Evolutionary conservation across 1,284 basidiomycete species (phyloP), one percentile per base, ranked within the genome.

Genomic region (Coniferiporia weirii): DNA sequence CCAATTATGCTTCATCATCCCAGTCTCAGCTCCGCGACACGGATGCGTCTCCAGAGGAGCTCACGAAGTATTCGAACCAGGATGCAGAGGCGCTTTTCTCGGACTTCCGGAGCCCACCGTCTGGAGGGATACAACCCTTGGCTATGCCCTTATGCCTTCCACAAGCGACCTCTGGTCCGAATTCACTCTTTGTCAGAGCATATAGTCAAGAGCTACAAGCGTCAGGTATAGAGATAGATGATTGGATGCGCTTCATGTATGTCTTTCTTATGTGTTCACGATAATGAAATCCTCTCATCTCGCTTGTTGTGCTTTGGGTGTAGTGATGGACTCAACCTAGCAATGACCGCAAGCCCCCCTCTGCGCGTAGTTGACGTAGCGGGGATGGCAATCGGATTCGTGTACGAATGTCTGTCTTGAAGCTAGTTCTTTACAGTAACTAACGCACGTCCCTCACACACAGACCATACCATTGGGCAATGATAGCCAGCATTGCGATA

Each of bases 241-340:
- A 56, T 50, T 56, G 54, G 46, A 17, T 56, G 19, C 34, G 12
- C 19, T 56, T 56, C 17, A 19, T 56, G 46, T 56, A 8, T n/a
- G 53, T 55, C 38, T 10, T 44, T 34, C 19, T 1, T 36, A 3
- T 45, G 13, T 6, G 34, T 7, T 46, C 2, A 6, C 2, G 27
- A 3, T 15, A 3, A 15, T 40, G 15, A 15, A 1, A 3, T 4
- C 10, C 22, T 10, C 15, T 44, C 34, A 20, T 40, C 9, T 10
- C 38, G 15, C n/a, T 59, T 51, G n/a, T 4, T 15, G 5, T 10
- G 34, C 22, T 10, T n/a, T 19, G 15, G 12, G 2, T 36, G 5
- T 35, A 56, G 54, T 5, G 60, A 61, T 46, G 60, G 48, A 5
- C 44, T 61, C 43, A 64, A 60, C 35, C 61, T 63, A 17, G 60